Conservation (phyloP, 352 stramenopile genomes). For the Pythium phragmitis region DNA sequence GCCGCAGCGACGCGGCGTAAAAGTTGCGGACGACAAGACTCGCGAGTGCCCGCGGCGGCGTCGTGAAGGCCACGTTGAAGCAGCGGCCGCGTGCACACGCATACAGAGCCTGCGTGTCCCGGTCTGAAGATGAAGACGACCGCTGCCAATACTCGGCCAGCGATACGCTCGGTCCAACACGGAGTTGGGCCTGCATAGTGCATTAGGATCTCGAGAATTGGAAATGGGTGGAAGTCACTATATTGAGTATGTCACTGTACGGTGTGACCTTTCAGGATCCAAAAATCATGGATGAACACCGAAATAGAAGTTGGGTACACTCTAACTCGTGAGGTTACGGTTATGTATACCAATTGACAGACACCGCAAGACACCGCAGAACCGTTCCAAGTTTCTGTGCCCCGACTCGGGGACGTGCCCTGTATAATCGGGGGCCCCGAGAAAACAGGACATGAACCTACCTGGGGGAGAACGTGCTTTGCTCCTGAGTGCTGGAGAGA, state of each 20-base stretch:
- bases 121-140: conserved; percentile 5
- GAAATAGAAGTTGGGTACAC: conserved; percentile 10
- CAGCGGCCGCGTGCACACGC: conserved; percentile 32
- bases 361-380: background rate
- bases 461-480: background rate
- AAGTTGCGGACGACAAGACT: conserved; percentile 68
- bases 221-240: background rate
- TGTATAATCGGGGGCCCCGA: too few relatives aligned
- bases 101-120: conserved; percentile 23
- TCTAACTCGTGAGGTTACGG: conserved; percentile 1
- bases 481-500: background rate
- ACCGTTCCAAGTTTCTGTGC: background rate
- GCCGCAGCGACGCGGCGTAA: conserved; percentile 52
- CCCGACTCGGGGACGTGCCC: background rate
- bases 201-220: background rate
- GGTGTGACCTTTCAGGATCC: conserved; percentile 3
- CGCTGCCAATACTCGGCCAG: conserved; percentile 28
- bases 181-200: conserved; percentile 27
- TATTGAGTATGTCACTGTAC: background rate
- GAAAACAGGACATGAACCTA: too few relatives aligned
- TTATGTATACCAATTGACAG: background rate
- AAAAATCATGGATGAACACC: background rate
- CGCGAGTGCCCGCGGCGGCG: conserved; percentile 21
- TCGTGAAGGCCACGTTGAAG: conserved; percentile 46
- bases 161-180: conserved; percentile 15